Evolutionary conservation across 2,329 filamentous ascomycete genomes (phyloP).

Genomic region (Neopestalotiopsis sp.): DNA sequence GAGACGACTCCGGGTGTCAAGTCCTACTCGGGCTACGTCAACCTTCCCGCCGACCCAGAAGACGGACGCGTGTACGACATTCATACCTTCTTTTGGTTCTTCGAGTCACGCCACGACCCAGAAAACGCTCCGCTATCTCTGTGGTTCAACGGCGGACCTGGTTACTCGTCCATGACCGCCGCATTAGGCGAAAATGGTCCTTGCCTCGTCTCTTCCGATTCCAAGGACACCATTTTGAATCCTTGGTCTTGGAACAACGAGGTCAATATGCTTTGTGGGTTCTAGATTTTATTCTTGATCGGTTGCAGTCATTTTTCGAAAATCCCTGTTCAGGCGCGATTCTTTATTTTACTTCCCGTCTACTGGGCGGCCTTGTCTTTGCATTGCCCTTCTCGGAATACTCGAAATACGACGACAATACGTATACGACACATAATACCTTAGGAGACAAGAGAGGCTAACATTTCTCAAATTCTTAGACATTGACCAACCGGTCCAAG

Average conservation of each 20-base stretch:
- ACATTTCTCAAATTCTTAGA: conserved; percentile 5
- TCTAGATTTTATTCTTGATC: no score
- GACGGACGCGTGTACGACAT: conserved; percentile 22
- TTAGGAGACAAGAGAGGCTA: no score
- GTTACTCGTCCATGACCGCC: conserved; percentile 28
- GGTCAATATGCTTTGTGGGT: conserved; percentile 32
- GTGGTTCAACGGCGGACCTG: conserved; percentile 61
- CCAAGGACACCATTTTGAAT: conserved; percentile 30
- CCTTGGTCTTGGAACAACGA: conserved; percentile 30
- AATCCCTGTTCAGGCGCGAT: no score
- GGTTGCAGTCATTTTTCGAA: no score
- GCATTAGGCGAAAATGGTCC: conserved; percentile 41
- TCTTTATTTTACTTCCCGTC: no score
- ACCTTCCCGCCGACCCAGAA: conserved; percentile 27
- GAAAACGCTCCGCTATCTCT: conserved; percentile 44
- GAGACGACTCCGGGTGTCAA: conserved; percentile 59
- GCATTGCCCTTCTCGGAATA: no score
- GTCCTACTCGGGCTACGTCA: conserved; percentile 46
- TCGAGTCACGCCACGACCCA: conserved; percentile 47
- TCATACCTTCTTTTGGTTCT: conserved; percentile 55
- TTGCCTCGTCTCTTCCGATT: conserved; percentile 30
- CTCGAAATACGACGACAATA: no score
- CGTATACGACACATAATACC: no score
- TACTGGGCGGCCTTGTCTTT: no score
- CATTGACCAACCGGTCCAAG: conserved; percentile 35